A percentile compares a stretch with the other conserved stretches of the same genome.
These are phyloP conservation scores for Fusarium floridanum DNA, from an alignment of 2,329 filamentous ascomycete genomes.

Conservation along the genomic window DNA sequence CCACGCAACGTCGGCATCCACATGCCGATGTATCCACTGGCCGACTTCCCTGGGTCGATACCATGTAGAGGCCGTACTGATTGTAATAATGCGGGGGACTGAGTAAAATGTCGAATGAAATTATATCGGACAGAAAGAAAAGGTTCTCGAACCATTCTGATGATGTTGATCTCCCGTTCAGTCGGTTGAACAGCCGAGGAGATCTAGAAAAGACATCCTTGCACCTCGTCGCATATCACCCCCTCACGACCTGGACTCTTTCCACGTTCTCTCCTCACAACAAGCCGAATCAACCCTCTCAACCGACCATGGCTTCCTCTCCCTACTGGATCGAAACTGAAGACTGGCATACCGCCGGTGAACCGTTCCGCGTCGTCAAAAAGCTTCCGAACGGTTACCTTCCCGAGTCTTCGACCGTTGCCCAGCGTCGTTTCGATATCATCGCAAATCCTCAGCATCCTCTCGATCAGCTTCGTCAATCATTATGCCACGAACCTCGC, in stretches of 20 bases:
- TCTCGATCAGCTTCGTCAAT: conserved; percentile 28
- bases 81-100: not conserved
- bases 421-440: conserved; percentile 14
- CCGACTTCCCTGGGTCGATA: not conserved
- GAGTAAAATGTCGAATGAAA: no score
- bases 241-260: not conserved
- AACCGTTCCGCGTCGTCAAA: conserved; percentile 43
- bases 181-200: not conserved
- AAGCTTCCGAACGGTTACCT: conserved; percentile 16
- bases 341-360: conserved; percentile 46
- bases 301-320: not conserved
- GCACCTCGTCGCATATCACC: not conserved
- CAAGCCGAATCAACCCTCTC: not conserved
- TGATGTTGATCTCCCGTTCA: not conserved
- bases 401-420: conserved; percentile 10
- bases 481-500: conserved; percentile 31
- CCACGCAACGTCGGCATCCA: not conserved
- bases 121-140: no score
- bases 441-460: conserved; percentile 5
- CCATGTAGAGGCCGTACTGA: no score
- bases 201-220: not conserved
- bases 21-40: not conserved
- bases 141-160: not conserved
- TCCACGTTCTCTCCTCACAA: not conserved
- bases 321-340: conserved; percentile 42